Evolutionary conservation across 768 basidiomycete species (phyloP).

Genomic region (Suillus paluster): DNA sequence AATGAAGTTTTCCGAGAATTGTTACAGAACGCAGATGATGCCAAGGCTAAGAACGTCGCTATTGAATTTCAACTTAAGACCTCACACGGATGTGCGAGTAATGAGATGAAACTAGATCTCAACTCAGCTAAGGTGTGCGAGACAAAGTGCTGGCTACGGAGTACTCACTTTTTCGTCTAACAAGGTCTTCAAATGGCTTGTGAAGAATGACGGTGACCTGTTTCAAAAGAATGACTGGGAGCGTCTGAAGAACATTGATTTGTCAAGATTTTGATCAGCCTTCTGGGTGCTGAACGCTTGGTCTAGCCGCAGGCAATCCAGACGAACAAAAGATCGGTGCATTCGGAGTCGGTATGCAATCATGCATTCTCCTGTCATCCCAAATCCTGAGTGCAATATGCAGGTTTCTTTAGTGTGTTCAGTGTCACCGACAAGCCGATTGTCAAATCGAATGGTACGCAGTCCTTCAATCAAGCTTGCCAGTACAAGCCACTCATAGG

Average conservation of each 20-base stretch:
- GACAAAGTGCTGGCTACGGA: not conserved
- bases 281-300: not conserved
- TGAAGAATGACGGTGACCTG: slow-evolving; percentile 52
- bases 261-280: not conserved
- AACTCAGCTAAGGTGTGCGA: not conserved
- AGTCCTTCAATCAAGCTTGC: not conserved
- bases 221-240: slow-evolving; percentile 53
- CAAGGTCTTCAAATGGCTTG: slow-evolving; percentile 42
- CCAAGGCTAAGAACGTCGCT: slow-evolving; percentile 38
- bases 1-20: too few relatives aligned
- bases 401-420: slow-evolving; percentile 32
- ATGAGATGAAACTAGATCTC: not conserved
- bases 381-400: not conserved
- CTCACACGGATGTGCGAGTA: slow-evolving; percentile 7
- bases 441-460: slow-evolving; percentile 24
- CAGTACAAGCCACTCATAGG: not conserved
- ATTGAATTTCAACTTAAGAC: slow-evolving; percentile 44
- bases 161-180: slow-evolving; percentile 19
- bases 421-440: slow-evolving; percentile 30
- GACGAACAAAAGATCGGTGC: slow-evolving; percentile 58
- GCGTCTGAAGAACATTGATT: slow-evolving; percentile 48
- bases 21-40: slow-evolving; percentile 27
- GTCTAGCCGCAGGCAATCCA: slow-evolving; percentile 52
- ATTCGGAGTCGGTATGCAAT: slow-evolving; percentile 36
- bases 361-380: not conserved